Base-by-base conservation (phyloP, 2,329 filamentous ascomycete genomes). In the Orbilia brochopaga region DNA sequence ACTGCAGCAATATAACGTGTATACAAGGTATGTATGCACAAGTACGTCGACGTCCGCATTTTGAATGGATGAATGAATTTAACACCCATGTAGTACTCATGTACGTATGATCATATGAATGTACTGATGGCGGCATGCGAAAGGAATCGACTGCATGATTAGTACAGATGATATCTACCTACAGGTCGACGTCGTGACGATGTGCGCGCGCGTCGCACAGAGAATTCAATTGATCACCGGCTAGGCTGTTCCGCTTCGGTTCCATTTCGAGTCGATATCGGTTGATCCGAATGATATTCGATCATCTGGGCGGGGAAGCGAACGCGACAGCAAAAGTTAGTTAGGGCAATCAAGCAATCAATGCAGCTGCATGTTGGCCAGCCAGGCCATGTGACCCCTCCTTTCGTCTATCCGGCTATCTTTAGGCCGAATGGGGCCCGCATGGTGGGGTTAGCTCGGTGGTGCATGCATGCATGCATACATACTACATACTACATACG, bases 381-480 rank as follows among this genome's bases (percentile, higher is more conserved):
- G 53, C 44, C 48, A 42, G 53, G 51, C 66, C 66, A 70, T 70
- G 66, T 70, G 66, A 70, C 59, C 59, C 56, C 42, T 54, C 42
- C 32, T 50, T 40, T 32, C 50, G 30, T 62, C 52, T 37, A 37
- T 42, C 51, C 58, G 46, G 57, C 30, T 55, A 42, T 40, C 53
- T 57, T 42, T 44, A 23, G 53, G 35, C 54, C 50, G 52, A 51
- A 51, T 66, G 55, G 63, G 55, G 55, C 54, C 7, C 23, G 44
- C 27, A 23, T 21, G 44, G 44, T 48, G 44, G 44, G 17, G 17
- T 48, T 44, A 44, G 15, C 15, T 19, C 40, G 17, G 11, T 15
- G 11, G 5, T 44, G 11, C 40, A 17, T 44, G 40, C 40, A 44
- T 44, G 40, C 27, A 32, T 32, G 27, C 27, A 32, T 32, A 32